Percentiles rank a stretch among this genome's conserved stretches.
Evolutionary conservation across 129 eudicot species (phyloP).

Genomic region (Helichrysum umbraculigerum): DNA sequence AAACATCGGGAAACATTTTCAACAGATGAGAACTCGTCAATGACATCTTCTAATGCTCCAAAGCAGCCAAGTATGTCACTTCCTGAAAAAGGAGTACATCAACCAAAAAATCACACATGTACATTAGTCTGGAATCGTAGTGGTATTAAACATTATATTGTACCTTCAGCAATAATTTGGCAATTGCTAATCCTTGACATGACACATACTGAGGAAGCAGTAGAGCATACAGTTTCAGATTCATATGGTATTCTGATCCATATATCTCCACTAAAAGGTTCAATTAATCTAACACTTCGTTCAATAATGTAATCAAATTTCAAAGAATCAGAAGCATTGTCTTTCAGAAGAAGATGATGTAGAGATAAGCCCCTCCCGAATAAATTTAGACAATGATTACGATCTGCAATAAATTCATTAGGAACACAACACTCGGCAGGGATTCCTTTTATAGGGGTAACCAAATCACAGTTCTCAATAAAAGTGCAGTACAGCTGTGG

Average conservation of each 20-base stretch:
- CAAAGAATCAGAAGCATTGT: constrained; percentile 40
- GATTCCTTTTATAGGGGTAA: constrained; percentile 38
- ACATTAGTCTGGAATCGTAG: not conserved
- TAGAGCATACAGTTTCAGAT: constrained; percentile 18
- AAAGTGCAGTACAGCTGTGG: constrained; percentile 54
- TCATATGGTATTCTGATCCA: constrained; percentile 75
- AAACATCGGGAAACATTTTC: constrained; percentile 48
- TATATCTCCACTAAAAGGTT: constrained; percentile 60
- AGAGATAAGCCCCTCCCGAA: constrained; percentile 69
- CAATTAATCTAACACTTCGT: constrained; percentile 40
- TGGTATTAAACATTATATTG: constrained; percentile 14
- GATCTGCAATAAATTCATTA: constrained; percentile 42
- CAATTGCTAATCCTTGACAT: constrained; percentile 53
- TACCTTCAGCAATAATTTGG: constrained; percentile 67
- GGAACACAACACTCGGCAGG: constrained; percentile 62
- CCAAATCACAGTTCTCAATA: constrained; percentile 34
- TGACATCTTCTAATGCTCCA: constrained; percentile 49
- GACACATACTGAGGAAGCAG: constrained; percentile 49
- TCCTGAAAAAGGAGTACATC: constrained; percentile 42
- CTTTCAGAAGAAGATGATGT: constrained; percentile 43
- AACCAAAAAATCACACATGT: constrained; percentile 13
- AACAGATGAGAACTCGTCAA: constrained; percentile 62
- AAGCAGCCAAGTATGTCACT: constrained; percentile 39
- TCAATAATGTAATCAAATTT: constrained; percentile 26
- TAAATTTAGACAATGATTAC: constrained; percentile 58